Conservation (phyloP, 2,329 filamentous ascomycete species). For the Cercospora sp. region DNA sequence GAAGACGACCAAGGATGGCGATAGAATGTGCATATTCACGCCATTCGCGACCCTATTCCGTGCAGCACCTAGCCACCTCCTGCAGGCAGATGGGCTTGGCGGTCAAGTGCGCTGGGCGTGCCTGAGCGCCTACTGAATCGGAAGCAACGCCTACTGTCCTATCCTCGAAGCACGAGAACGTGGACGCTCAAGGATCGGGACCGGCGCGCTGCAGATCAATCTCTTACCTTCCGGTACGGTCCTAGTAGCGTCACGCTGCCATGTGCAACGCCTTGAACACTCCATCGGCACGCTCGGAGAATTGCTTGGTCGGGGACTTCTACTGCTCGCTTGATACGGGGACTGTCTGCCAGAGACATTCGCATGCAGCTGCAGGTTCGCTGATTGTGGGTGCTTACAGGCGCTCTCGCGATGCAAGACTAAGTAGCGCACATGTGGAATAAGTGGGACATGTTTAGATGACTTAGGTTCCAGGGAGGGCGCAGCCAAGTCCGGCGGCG, state of each 20-base stretch:
- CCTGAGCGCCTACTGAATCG: not conserved
- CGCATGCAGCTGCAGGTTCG: not conserved
- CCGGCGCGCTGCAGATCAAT: not conserved
- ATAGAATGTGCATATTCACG: not conserved
- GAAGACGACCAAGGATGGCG: not conserved
- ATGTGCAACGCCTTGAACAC: not conserved
- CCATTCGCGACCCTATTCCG: not conserved
- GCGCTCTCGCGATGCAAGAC: not conserved
- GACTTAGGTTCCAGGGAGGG: not conserved
- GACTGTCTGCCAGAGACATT: not conserved
- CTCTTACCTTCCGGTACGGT: not conserved
- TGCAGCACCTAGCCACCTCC: not conserved
- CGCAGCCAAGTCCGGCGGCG: not conserved
- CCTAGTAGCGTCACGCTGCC: not conserved
- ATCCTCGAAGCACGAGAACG: not conserved
- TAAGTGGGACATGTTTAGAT: not conserved
- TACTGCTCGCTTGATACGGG: not conserved
- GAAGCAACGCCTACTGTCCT: not conserved
- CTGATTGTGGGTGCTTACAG: not conserved
- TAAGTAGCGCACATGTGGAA: not conserved
- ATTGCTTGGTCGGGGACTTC: not conserved
- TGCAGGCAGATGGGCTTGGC: not conserved
- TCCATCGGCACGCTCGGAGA: not conserved
- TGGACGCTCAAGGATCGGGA: not conserved
- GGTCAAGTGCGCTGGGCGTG: not conserved